phyloP scores from a whole-genome alignment of 164 flowering plant species.

The Vitis labrusca region DNA sequence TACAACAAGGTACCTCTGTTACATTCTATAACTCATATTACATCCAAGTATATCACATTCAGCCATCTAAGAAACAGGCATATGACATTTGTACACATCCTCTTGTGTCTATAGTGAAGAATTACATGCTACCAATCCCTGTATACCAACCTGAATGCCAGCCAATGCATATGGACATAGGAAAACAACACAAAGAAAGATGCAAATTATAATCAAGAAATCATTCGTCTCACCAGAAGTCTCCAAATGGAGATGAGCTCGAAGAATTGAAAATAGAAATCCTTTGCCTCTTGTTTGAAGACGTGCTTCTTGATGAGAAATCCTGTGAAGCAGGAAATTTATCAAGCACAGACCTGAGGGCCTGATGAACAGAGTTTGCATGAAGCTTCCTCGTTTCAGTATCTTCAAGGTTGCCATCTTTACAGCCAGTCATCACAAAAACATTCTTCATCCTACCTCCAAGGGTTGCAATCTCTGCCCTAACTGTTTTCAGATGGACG shows the following conservation, averaged over 20 bases:
- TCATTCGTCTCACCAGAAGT: background rate
- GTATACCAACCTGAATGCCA: background rate
- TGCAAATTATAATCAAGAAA: background rate
- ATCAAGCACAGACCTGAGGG: conserved; percentile 16
- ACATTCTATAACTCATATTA: background rate
- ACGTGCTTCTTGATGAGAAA: conserved; percentile 2
- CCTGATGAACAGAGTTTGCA: conserved; percentile 12
- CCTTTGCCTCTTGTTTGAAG: conserved; percentile 20
- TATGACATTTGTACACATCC: background rate
- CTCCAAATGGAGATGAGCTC: background rate
- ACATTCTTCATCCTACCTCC: conserved; percentile 22
- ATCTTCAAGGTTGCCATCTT: conserved; percentile 8
- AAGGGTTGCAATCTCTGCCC: conserved; percentile 28
- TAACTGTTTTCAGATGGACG: conserved; percentile 18
- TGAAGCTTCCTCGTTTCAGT: background rate
- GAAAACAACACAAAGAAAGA: background rate
- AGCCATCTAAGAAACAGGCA: background rate
- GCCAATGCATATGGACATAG: background rate
- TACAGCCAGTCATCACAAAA: conserved; percentile 8
- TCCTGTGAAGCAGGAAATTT: conserved; percentile 16
- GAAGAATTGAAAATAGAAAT: conserved; percentile 13
- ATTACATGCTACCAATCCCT: background rate
- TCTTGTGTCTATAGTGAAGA: background rate
- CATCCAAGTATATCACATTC: background rate
- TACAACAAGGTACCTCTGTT: background rate